A percentile compares a stretch with the other conserved stretches of the same genome.
These are phyloP conservation scores for Neurospora pannonica DNA, from an alignment of 495 filamentous ascomycete species.

Conservation along the genomic window DNA sequence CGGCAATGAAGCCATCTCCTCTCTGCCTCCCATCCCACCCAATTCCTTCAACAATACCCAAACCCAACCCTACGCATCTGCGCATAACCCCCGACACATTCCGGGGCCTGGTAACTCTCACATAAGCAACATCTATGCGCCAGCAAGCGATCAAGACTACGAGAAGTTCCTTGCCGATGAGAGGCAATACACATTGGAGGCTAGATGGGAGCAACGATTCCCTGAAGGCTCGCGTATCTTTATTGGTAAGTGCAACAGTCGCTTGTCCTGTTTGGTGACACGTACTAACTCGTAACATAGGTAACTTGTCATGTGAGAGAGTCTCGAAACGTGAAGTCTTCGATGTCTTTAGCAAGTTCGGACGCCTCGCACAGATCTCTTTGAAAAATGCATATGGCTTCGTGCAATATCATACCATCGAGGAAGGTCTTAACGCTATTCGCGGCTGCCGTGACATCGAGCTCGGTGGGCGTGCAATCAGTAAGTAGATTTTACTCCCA, in stretches of 20 bases:
- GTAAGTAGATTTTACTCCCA: constrained; percentile 47
- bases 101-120: constrained; percentile 16
- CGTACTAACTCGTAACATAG: constrained; percentile 34
- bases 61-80: constrained; percentile 6
- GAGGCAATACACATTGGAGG: constrained; percentile 27
- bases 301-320: constrained; percentile 85
- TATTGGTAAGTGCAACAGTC: constrained; percentile 58
- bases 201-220: constrained; percentile 74
- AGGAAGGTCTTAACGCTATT: constrained; percentile 64
- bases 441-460: constrained; percentile 66
- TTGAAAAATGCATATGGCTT: constrained; percentile 97
- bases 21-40: constrained; percentile 51
- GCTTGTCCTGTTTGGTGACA: not conserved
- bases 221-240: constrained; percentile 79
- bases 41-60: constrained; percentile 36
- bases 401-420: constrained; percentile 77
- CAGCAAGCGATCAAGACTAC: constrained; percentile 52
- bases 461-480: constrained; percentile 78
- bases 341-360: constrained; percentile 76
- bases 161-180: constrained; percentile 81
- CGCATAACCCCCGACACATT: constrained; percentile 29
- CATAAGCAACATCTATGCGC: not conserved
- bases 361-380: constrained; percentile 85
- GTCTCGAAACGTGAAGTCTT: constrained; percentile 93
- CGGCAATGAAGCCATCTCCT: constrained; percentile 40